Base-by-base conservation (phyloP, 1,139 yeast genomes). In the Suhomyces kunorum region DNA sequence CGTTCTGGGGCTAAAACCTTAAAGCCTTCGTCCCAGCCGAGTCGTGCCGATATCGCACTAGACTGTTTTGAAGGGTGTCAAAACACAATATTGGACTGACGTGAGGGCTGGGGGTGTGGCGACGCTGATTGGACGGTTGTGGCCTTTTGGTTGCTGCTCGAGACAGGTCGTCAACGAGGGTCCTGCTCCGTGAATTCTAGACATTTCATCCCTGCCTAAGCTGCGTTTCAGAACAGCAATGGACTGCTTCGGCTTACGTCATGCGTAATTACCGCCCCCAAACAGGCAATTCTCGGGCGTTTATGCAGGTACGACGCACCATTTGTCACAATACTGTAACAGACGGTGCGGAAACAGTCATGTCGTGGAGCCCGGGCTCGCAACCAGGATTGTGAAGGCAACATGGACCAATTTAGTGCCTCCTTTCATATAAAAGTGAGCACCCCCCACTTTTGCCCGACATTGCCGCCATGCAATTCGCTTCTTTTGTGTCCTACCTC, bases 401-500 rank as follows among this genome's bases (percentile, higher is more conserved):
- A 26, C n/a, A 12, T 34, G 17, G 13, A 28, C 30, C 34, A 35
- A 27, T 29, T 28, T 24, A 23, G 38, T 24, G 28, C 33, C 20
- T 25, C 26, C 24, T 13, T 23, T 15, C n/a, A n/a, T n/a, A n/a
- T n/a, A n/a, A n/a, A n/a, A n/a, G n/a, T n/a, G n/a, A n/a, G n/a
- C n/a, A n/a, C n/a, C n/a, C n/a, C n/a, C n/a, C n/a, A n/a, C n/a
- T n/a, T n/a, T n/a, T n/a, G n/a, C n/a, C n/a, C n/a, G n/a, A n/a
- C n/a, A 16, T 17, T 15, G n/a, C 22, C 19, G 25, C 18, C 13
- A 45, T 47, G 50, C 41, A 45, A 37, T 35, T 46, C 23, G 35
- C 48, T 3, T 28, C 47, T 5, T 35, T 51, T 25, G 36, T 52
- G n/a, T 47, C 58, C 16, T 36, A 50, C 32, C 45, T 57, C 33